Evolutionary conservation across 2,329 filamentous ascomycete genomes (phyloP).

Genomic region (Thelonectria blattea): DNA sequence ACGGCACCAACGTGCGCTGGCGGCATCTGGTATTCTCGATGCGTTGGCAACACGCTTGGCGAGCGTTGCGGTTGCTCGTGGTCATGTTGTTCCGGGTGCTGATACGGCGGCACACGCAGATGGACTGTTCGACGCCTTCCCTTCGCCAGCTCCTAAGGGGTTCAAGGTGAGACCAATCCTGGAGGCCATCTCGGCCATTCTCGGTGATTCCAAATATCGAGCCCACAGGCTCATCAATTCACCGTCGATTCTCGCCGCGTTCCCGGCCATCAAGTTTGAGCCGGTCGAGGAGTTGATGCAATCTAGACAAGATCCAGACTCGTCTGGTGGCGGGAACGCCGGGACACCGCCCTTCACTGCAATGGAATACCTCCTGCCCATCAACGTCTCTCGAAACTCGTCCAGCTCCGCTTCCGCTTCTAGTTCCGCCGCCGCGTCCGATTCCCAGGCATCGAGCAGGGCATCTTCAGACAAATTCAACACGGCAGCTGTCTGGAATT

Average conservation of each 20-base stretch:
- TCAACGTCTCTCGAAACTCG: slow-evolving; percentile 45
- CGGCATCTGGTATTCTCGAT: slow-evolving; percentile 77
- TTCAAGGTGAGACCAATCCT: slow-evolving; percentile 72
- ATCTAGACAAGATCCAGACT: slow-evolving; percentile 60
- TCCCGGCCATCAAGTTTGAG: slow-evolving; percentile 64
- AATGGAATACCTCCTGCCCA: slow-evolving; percentile 68
- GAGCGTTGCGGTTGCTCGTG: slow-evolving; percentile 70
- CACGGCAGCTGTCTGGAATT: slow-evolving; percentile 41
- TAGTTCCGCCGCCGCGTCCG: slow-evolving; percentile 22
- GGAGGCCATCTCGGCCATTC: slow-evolving; percentile 77
- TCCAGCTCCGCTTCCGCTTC: slow-evolving; percentile 28
- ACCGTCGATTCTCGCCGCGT: slow-evolving; percentile 71
- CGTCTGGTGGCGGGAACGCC: slow-evolving; percentile 55
- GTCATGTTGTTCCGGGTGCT: slow-evolving; percentile 71
- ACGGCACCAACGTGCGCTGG: slow-evolving; percentile 72
- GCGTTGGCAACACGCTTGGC: slow-evolving; percentile 76
- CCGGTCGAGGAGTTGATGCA: slow-evolving; percentile 54
- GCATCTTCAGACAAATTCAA: slow-evolving; percentile 40
- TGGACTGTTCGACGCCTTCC: slow-evolving; percentile 63
- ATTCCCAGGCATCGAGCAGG: slow-evolving; percentile 40
- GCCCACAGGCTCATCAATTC: slow-evolving; percentile 74
- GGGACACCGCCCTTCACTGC: slow-evolving; percentile 45
- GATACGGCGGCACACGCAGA: slow-evolving; percentile 61
- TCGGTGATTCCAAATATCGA: slow-evolving; percentile 79
- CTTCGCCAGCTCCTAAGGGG: slow-evolving; percentile 63